These are phyloP conservation scores for Aspergillus indologenus DNA, from an alignment of 495 filamentous ascomycete species.

Conservation along the genomic window DNA sequence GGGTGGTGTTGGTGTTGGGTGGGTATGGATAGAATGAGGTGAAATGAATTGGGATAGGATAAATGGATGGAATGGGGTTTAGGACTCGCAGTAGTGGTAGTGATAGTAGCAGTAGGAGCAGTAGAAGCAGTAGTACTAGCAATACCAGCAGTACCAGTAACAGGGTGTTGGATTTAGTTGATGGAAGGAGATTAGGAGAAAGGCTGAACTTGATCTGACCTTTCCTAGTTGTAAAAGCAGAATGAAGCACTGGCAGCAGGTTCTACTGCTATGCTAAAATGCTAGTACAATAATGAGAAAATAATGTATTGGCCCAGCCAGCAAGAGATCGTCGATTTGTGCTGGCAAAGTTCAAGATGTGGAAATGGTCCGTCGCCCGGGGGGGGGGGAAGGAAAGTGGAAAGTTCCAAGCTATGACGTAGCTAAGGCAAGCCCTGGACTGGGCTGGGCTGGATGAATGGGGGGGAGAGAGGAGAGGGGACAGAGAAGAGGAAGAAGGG, in stretches of 20 bases:
- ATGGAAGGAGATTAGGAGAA: slow-evolving; percentile 20
- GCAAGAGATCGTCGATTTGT: slow-evolving; percentile 32
- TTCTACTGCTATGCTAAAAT: slow-evolving; percentile 8
- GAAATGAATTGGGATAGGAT: not conserved
- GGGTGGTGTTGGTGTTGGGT: not conserved
- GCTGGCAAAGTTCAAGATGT: slow-evolving; percentile 12
- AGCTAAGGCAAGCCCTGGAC: slow-evolving; percentile 20
- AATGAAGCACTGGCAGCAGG: slow-evolving; percentile 14
- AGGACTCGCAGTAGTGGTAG: not conserved
- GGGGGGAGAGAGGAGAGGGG: not conserved
- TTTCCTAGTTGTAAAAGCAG: slow-evolving; percentile 10
- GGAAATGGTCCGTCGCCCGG: slow-evolving; percentile 32
- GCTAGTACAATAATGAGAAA: slow-evolving; percentile 1
- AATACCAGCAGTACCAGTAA: slow-evolving; percentile 11
- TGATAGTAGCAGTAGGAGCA: not conserved
- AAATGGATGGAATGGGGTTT: not conserved
- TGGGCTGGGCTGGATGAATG: not conserved
- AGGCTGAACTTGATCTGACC: slow-evolving; percentile 26
- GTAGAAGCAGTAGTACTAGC: no score
- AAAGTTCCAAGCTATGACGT: slow-evolving; percentile 34
- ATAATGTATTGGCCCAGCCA: slow-evolving; percentile 11
- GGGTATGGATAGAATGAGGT: not conserved
- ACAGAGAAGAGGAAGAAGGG: not conserved
- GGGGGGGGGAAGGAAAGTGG: slow-evolving; percentile 5
- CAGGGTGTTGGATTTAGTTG: not conserved